Evolutionary conservation across 345 rosid genomes (phyloP).

Genomic region (Lumnitzera racemosa): DNA sequence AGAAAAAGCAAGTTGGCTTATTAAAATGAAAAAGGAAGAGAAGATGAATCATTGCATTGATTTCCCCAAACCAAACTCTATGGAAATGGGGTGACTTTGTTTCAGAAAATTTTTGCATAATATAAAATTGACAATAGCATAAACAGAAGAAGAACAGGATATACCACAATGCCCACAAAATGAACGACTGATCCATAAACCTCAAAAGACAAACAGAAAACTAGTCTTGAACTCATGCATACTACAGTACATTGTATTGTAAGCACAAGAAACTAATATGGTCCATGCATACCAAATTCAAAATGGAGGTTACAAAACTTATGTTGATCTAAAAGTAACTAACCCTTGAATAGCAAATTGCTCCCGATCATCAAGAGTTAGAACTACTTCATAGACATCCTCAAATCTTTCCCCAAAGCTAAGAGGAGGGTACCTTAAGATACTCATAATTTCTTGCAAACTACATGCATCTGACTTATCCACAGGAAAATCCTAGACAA

Average conservation of each 20-base stretch:
- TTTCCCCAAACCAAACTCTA: not conserved
- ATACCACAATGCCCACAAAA: too few species aligned
- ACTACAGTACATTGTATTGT: too few species aligned
- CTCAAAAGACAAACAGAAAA: too few species aligned
- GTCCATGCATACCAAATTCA: too few species aligned
- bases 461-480: conserved; percentile 26
- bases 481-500: conserved; percentile 19
- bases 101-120: too few species aligned
- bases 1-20: too few species aligned
- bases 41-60: too few species aligned
- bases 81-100: too few species aligned
- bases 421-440: conserved; percentile 60
- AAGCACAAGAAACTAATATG: too few species aligned
- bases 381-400: conserved; percentile 62
- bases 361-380: conserved; percentile 81
- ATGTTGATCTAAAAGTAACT: conserved; percentile 18
- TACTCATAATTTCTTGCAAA: conserved; percentile 20
- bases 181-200: too few species aligned
- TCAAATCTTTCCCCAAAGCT: conserved; percentile 66
- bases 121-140: not conserved
- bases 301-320: not conserved
- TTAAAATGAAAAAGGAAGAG: too few species aligned
- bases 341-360: conserved; percentile 67
- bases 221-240: too few species aligned
- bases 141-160: not conserved